Conservation (phyloP, 2,329 filamentous ascomycete genomes). For the Hymenoscyphus fructigenus region DNA sequence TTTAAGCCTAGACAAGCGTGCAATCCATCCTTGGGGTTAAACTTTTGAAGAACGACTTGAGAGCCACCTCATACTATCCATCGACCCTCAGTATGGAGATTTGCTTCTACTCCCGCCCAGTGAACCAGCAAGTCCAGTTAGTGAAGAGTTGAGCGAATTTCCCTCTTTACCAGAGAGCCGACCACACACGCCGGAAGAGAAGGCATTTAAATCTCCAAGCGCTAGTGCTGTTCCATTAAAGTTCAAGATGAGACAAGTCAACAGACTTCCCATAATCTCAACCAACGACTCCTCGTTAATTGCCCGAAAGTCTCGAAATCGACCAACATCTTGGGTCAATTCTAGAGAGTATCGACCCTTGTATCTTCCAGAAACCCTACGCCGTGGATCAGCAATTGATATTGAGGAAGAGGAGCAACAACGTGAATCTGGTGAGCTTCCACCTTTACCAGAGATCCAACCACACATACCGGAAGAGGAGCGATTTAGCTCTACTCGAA, state of each 20-base stretch:
- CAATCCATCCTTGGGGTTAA: no score
- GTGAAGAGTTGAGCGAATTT: constrained; percentile 40
- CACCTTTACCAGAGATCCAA: no score
- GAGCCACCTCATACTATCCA: constrained; percentile 61
- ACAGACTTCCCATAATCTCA: constrained; percentile 36
- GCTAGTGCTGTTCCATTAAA: constrained; percentile 56
- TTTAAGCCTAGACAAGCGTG: no score
- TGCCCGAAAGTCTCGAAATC: constrained; percentile 41
- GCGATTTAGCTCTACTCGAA: no score
- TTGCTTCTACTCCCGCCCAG: constrained; percentile 64
- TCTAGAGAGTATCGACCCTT: constrained; percentile 75
- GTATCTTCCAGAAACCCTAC: constrained; percentile 67
- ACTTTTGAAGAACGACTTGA: constrained; percentile 21
- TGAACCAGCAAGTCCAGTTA: constrained; percentile 50
- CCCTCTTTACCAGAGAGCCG: constrained; percentile 60
- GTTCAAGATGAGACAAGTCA: constrained; percentile 48
- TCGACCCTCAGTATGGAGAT: constrained; percentile 66
- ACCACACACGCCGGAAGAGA: constrained; percentile 43
- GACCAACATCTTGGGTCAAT: constrained; percentile 62
- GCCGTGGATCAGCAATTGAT: constrained; percentile 22
- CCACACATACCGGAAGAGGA: no score
- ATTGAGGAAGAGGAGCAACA: constrained; percentile 38
- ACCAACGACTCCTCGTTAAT: constrained; percentile 34
- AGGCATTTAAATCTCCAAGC: constrained; percentile 39
- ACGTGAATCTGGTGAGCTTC: no score